These are phyloP conservation scores for Microdochium nivale DNA, from an alignment of 2,329 filamentous ascomycete species.

Conservation along the genomic window DNA sequence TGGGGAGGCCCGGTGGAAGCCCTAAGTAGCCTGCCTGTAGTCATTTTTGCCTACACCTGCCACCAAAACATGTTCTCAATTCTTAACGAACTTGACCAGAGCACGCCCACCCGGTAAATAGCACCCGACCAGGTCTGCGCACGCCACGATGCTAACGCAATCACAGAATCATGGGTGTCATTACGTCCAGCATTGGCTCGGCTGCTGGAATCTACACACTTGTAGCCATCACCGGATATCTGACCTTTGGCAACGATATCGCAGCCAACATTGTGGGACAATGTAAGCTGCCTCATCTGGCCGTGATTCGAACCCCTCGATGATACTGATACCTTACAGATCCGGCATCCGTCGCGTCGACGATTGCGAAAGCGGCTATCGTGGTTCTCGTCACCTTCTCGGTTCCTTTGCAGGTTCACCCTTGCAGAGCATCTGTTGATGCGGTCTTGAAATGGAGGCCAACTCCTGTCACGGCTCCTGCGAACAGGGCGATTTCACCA, in stretches of 20 bases:
- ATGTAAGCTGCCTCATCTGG: slow-evolving; percentile 47
- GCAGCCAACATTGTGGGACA: slow-evolving; percentile 90
- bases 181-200: slow-evolving; percentile 76
- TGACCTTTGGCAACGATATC: slow-evolving; percentile 88
- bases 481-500: slow-evolving; percentile 30
- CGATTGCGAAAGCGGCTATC: slow-evolving; percentile 89
- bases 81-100: slow-evolving; percentile 85
- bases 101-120: slow-evolving; percentile 51
- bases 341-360: slow-evolving; percentile 69
- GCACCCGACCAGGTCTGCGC: background rate
- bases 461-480: slow-evolving; percentile 27
- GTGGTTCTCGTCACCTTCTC: slow-evolving; percentile 95
- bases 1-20: slow-evolving; percentile 75
- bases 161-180: slow-evolving; percentile 67
- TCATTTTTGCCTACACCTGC: slow-evolving; percentile 98
- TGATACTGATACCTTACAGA: slow-evolving; percentile 30
- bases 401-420: slow-evolving; percentile 90
- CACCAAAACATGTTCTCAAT: slow-evolving; percentile 99
- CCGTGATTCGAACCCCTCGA: slow-evolving; percentile 2
- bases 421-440: slow-evolving; percentile 89
- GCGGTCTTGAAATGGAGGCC: slow-evolving; percentile 92
- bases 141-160: background rate
- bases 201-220: slow-evolving; percentile 83
- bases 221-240: slow-evolving; percentile 89
- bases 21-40: slow-evolving; percentile 82